Base-by-base conservation (phyloP, 1,139 yeast genomes). In the Citeromyces hawaiiensis region DNA sequence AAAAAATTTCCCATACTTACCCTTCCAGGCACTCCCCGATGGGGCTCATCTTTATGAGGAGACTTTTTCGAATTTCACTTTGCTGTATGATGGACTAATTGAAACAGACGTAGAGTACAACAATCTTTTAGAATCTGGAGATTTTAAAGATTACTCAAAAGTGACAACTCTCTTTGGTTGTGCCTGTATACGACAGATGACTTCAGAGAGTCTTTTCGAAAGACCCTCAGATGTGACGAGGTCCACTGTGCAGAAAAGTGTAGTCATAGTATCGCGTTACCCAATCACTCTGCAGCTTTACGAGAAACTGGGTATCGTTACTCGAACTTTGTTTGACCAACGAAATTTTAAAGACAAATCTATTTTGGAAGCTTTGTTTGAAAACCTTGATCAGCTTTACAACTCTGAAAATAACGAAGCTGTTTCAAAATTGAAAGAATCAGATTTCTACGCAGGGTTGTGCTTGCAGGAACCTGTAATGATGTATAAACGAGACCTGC, bases 1-100 rank as follows among this genome's bases (percentile, higher is more conserved):
- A 0, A 54, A 60, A 7, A 60, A 82, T 17, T 91, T 96, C 86
- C 86, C 91, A n/a, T 78, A 82, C 51, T 61, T 91, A 36, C 93
- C 97, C 2, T 91, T 91, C 54, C 96, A 88, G 54, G 94, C 96
- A 2, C 63, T 91, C 30, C 98, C 98, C 0, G 98, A 91, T 57
- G 98, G 98, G 2, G 81, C 94, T 2, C 98, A 91, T 57, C 74
- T 58, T 39, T 91, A 80, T 53, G 94, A 87, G 55, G 97, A 91
- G 56, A 88, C 95, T 3, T 87, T 87, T 54, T 82, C 95, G 33
- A 86, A 86, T 54, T 91, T 91, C 60, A 87, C 94, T 29, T 61
- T 91, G 40, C 70, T 82, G n/a, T 83, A 78, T 53, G 87, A 86
- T 52, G 78, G 76, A 42, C 9, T 29, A 6, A 29, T 14, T 14